Conservation (phyloP, 2,329 filamentous ascomycete species). For the Eutypella sp. region DNA sequence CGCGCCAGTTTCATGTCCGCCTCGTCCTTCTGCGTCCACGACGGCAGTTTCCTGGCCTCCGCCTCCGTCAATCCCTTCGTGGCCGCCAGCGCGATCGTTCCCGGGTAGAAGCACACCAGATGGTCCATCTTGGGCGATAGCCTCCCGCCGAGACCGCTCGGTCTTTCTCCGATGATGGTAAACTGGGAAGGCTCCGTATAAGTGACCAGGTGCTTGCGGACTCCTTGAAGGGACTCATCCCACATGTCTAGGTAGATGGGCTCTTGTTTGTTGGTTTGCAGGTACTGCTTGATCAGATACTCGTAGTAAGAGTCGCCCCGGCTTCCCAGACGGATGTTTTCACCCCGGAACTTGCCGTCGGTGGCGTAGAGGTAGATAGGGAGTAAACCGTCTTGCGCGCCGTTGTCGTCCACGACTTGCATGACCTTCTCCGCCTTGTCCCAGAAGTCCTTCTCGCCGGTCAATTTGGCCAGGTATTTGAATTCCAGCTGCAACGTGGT, state of each 20-base stretch:
- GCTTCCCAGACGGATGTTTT: slow-evolving; percentile 87
- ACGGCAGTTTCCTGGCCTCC: slow-evolving; percentile 65
- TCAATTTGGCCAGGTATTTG: slow-evolving; percentile 93
- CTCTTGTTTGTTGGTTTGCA: slow-evolving; percentile 86
- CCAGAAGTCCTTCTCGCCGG: slow-evolving; percentile 90
- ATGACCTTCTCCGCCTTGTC: slow-evolving; percentile 88
- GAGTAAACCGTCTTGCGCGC: slow-evolving; percentile 72
- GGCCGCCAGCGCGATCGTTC: slow-evolving; percentile 84
- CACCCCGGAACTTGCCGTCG: slow-evolving; percentile 71
- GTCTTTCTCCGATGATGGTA: slow-evolving; percentile 86
- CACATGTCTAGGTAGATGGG: slow-evolving; percentile 87
- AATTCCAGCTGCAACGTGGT: slow-evolving; percentile 92
- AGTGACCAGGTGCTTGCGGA: slow-evolving; percentile 87
- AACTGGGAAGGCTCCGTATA: slow-evolving; percentile 77
- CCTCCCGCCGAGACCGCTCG: slow-evolving; percentile 59
- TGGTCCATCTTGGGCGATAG: slow-evolving; percentile 96
- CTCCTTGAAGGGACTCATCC: slow-evolving; percentile 76
- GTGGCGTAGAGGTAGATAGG: slow-evolving; percentile 87
- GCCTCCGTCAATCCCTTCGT: slow-evolving; percentile 74
- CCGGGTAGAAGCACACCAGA: slow-evolving; percentile 94
- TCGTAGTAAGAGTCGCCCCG: slow-evolving; percentile 98
- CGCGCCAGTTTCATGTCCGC: slow-evolving; percentile 81
- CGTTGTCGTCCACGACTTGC: slow-evolving; percentile 80
- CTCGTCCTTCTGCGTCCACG: slow-evolving; percentile 75
- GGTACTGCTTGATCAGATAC: slow-evolving; percentile 97